Conservation (phyloP, 108 stramenopile species). For the Cyclostephanos tholiformis region DNA sequence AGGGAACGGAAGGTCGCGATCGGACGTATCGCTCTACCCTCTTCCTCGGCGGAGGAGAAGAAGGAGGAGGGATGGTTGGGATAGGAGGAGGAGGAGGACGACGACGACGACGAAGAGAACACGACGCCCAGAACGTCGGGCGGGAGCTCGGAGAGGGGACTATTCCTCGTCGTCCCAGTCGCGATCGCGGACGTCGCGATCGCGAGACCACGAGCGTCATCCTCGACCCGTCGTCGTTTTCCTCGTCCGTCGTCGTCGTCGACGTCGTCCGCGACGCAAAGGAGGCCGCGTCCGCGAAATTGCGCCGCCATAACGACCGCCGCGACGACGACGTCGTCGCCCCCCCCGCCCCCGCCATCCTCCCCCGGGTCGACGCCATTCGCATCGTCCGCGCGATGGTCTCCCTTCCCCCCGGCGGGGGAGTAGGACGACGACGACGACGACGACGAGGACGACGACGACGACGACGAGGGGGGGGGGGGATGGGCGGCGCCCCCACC, state of each 20-base stretch:
- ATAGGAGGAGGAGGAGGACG: too few species aligned
- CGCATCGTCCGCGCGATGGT: background rate
- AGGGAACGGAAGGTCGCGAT: background rate
- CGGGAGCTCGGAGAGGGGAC: background rate
- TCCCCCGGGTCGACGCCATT: background rate
- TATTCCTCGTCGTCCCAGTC: background rate
- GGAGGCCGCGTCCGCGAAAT: conserved; percentile 48
- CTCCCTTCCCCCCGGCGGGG: background rate
- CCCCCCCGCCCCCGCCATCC: background rate
- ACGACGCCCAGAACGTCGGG: background rate
- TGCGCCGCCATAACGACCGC: conserved; percentile 39
- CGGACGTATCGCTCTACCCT: background rate
- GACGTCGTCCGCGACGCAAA: conserved; percentile 28
- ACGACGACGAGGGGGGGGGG: background rate
- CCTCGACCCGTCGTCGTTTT: background rate
- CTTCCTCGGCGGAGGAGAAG: too few species aligned
- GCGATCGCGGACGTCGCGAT: background rate
- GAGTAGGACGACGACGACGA: background rate
- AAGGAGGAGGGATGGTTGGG: too few species aligned
- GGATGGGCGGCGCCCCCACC: too few species aligned
- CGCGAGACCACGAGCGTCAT: background rate
- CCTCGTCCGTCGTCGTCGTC: background rate
- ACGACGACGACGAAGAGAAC: background rate
- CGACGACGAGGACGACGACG: background rate
- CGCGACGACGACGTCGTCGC: background rate